Conservation (phyloP, 2,329 filamentous ascomycete genomes). For the Ophidiomyces ophidiicola region DNA sequence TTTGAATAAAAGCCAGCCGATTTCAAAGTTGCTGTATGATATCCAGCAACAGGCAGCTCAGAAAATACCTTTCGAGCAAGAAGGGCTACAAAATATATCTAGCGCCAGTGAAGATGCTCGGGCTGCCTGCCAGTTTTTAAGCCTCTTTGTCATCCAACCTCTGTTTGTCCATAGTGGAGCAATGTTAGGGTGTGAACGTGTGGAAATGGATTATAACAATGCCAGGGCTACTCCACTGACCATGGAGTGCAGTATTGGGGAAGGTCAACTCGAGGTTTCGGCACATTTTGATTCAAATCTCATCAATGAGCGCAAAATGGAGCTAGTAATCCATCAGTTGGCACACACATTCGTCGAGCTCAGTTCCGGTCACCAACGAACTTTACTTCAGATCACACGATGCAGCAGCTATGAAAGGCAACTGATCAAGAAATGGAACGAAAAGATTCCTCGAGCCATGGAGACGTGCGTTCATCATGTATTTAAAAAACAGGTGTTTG, state of each 20-base stretch:
- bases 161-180: too few relatives aligned
- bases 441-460: not conserved
- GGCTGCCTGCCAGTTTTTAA: too few relatives aligned
- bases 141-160: too few relatives aligned
- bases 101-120: too few relatives aligned
- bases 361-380: slow-evolving; percentile 26
- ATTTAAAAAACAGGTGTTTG: slow-evolving; percentile 7
- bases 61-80: slow-evolving; percentile 33
- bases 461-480: slow-evolving; percentile 15
- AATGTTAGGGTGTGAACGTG: too few relatives aligned
- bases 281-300: too few relatives aligned
- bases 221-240: too few relatives aligned
- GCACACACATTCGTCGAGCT: slow-evolving; percentile 26
- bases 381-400: slow-evolving; percentile 28
- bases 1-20: slow-evolving; percentile 14
- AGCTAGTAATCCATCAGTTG: slow-evolving; percentile 27
- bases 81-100: too few relatives aligned
- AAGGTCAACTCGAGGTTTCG: too few relatives aligned
- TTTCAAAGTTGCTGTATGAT: slow-evolving; percentile 39
- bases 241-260: too few relatives aligned
- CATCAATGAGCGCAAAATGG: too few relatives aligned
- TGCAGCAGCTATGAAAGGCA: slow-evolving; percentile 10
- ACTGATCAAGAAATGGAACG: slow-evolving; percentile 18
- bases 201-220: too few relatives aligned
- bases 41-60: slow-evolving; percentile 38